Evolutionary conservation across 202 grass and related monocot genomes (phyloP), one percentile per base, ranked within the genome.

Genomic region (Brachypodium distachyon): DNA sequence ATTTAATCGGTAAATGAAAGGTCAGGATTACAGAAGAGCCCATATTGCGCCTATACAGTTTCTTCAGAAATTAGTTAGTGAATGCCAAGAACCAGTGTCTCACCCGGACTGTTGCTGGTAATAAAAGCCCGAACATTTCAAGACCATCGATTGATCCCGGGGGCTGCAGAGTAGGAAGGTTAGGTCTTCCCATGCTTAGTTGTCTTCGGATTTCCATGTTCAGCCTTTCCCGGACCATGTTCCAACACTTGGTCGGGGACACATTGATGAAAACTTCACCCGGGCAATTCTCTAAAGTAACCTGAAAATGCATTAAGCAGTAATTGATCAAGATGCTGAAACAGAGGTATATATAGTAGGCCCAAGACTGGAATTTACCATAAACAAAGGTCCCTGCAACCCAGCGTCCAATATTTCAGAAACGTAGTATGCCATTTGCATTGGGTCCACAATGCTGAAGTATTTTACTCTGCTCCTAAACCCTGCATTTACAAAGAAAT

Each of bases 391-490:
- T 13, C 89, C 91, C 63, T 92, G 83, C 81, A 86, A 67, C 39
- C 85, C 91, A 69, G 85, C 91, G 9, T 98, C 95, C 64, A 92
- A 57, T 88, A 98, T 92, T 88, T 98, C 95, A 66, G 89, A 98
- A 77, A 85, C 77, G 77, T 95, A 95, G 70, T 86, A 85, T 67
- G 84, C 78, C 91, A 85, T 88, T 83, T 98, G 82, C 25, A 73
- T 78, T 72, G 91, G 91, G 85, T 98, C 89, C 50, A 92, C 58
- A 61, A 94, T 66, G 26, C 89, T 98, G 32, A 57, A 86, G 69
- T 94, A 95, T 73, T 87, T 90, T 64, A 92, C 95, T 91, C 95
- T 89, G 81, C 95, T 98, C 85, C 59, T 94, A 72, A 86, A 98
- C 78, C 91, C 95, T 98, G 79, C 74, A 78, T 73, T 74, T 42